Conservation (phyloP, 768 basidiomycete species). For the Erythrobasidium yunnanense region DNA sequence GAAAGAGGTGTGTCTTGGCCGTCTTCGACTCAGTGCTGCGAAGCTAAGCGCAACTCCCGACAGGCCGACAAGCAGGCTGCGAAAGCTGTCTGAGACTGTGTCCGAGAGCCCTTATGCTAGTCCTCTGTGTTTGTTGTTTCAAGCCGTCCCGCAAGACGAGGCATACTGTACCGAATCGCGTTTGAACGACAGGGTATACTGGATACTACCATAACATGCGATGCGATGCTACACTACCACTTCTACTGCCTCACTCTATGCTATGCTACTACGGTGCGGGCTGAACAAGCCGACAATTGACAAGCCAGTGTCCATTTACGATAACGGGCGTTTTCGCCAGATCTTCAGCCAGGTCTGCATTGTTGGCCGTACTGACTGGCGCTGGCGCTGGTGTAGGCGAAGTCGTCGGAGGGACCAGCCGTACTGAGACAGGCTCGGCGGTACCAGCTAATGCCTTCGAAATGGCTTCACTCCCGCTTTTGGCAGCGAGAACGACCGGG, state of each 20-base stretch:
- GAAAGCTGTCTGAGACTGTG: slow-evolving; percentile 20
- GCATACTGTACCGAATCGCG: no score
- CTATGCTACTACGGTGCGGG: neutral
- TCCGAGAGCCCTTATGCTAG: no score
- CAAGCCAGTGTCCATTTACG: slow-evolving; percentile 18
- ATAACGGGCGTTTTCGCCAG: slow-evolving; percentile 12
- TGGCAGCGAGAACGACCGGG: slow-evolving; percentile 32
- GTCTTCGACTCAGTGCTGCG: neutral
- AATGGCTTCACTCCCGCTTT: slow-evolving; percentile 21
- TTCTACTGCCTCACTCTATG: no score
- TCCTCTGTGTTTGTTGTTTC: no score
- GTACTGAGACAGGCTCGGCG: neutral
- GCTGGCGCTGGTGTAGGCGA: no score
- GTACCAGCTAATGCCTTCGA: neutral
- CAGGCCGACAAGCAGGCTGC: slow-evolving; percentile 23
- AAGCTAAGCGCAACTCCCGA: neutral
- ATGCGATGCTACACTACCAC: no score
- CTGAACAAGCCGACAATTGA: slow-evolving; percentile 14
- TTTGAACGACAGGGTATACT: no score
- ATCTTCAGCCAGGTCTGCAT: neutral
- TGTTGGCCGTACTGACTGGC: no score
- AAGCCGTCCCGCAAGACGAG: no score
- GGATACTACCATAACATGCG: no score
- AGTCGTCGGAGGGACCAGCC: neutral
- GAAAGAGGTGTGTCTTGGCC: slow-evolving; percentile 1